These are phyloP conservation scores for Saccharomycopsis crataegensis DNA, from an alignment of 1,139 yeast species.

Conservation along the genomic window DNA sequence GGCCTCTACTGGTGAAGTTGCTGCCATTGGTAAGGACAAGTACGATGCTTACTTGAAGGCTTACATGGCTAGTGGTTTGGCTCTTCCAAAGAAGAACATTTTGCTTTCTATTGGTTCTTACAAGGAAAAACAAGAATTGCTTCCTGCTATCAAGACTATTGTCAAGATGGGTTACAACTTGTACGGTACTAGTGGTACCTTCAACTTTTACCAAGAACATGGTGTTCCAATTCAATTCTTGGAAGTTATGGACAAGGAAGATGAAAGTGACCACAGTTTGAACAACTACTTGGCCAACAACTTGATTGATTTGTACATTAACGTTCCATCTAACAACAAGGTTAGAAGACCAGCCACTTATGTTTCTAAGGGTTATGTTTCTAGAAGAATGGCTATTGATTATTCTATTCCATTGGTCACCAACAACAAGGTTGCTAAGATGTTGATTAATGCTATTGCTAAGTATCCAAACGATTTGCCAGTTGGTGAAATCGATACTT, in stretches of 20 bases:
- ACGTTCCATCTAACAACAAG: slow-evolving; percentile 93
- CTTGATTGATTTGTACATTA: slow-evolving; percentile 91
- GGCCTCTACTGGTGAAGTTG: slow-evolving; percentile 99
- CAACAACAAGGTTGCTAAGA: slow-evolving; percentile 94
- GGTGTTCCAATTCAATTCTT: slow-evolving; percentile 89
- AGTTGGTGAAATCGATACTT: slow-evolving; percentile 19
- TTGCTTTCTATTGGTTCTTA: slow-evolving; percentile 93
- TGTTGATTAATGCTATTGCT: slow-evolving; percentile 87
- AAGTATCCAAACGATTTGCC: slow-evolving; percentile 36
- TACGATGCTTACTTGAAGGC: slow-evolving; percentile 97
- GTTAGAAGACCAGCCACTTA: slow-evolving; percentile 98
- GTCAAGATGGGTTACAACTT: slow-evolving; percentile 80
- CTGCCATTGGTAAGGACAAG: slow-evolving; percentile 92
- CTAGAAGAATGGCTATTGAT: slow-evolving; percentile 99
- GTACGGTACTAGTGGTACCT: slow-evolving; percentile 98
- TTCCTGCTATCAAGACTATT: slow-evolving; percentile 80
- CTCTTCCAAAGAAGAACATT: slow-evolving; percentile 90
- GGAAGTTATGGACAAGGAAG: slow-evolving; percentile 78
- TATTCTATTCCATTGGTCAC: slow-evolving; percentile 96
- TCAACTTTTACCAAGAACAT: slow-evolving; percentile 95
- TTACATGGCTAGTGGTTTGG: slow-evolving; percentile 89
- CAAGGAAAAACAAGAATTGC: slow-evolving; percentile 89
- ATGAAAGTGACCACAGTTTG: slow-evolving; percentile 88
- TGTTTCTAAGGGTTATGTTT: slow-evolving; percentile 94
- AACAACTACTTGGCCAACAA: slow-evolving; percentile 96